Percentiles rank a stretch among this genome's conserved stretches.
These are phyloP conservation scores for Lolium perenne DNA, from an alignment of 176 grass and related monocot genomes.

Conservation along the genomic window DNA sequence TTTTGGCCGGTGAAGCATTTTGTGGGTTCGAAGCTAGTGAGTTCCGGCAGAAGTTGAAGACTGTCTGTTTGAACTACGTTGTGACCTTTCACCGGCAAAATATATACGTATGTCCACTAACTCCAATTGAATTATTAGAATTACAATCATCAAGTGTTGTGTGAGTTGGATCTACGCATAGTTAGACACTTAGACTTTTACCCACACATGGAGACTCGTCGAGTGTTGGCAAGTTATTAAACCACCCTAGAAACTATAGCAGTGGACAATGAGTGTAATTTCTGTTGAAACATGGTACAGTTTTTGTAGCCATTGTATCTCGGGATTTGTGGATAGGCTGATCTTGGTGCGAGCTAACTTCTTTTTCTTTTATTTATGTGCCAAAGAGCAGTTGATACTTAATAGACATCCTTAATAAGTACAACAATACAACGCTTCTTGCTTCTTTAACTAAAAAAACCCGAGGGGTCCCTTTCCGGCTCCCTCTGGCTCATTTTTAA, in stretches of 20 bases:
- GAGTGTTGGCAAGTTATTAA: conserved; percentile 21
- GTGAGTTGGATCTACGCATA: background rate
- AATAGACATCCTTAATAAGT: conserved; percentile 21
- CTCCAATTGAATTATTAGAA: conserved; percentile 31
- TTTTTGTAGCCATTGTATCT: conserved; percentile 13
- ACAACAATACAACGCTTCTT: background rate
- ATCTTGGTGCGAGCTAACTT: conserved; percentile 19
- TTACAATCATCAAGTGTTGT: conserved; percentile 11
- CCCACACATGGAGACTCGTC: background rate
- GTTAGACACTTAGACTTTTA: conserved; percentile 18
- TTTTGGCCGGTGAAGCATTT: conserved; percentile 97
- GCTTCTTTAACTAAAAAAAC: background rate
- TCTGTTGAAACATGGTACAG: conserved; percentile 21
- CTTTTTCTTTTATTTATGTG: conserved; percentile 9
- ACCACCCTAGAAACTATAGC: conserved; percentile 32
- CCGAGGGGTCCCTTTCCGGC: background rate
- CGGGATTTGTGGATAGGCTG: conserved; percentile 10
- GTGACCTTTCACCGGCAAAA: conserved; percentile 93
- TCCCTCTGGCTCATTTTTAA: background rate
- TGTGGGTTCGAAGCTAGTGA: conserved; percentile 91
- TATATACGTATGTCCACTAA: conserved; percentile 80
- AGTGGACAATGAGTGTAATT: background rate
- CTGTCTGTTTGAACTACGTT: conserved; percentile 83
- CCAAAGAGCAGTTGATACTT: conserved; percentile 16
- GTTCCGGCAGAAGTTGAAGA: conserved; percentile 92